Percentiles rank a stretch among this genome's conserved stretches.
These are phyloP conservation scores for Beauveria sp. DNA, from an alignment of 2,329 filamentous ascomycete species.

Conservation along the genomic window DNA sequence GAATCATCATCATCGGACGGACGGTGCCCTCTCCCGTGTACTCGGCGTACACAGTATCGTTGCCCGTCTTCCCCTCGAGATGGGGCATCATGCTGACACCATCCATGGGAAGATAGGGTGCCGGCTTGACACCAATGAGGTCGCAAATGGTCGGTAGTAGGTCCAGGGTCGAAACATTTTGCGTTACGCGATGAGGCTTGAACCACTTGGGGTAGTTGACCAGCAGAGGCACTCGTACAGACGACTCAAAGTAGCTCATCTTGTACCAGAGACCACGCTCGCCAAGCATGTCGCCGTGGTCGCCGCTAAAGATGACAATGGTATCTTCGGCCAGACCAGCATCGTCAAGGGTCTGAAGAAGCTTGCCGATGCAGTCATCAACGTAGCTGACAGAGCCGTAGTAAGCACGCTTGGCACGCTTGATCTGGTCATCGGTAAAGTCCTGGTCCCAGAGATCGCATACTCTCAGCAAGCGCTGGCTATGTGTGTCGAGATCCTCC, in stretches of 20 bases:
- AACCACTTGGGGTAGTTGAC: slow-evolving; percentile 74
- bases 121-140: slow-evolving; percentile 63
- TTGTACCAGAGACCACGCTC: slow-evolving; percentile 94
- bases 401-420: slow-evolving; percentile 77
- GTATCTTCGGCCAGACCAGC: slow-evolving; percentile 78
- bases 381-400: slow-evolving; percentile 92
- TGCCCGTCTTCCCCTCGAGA: slow-evolving; percentile 54
- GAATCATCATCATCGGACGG: slow-evolving; percentile 88
- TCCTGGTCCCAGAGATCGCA: slow-evolving; percentile 80
- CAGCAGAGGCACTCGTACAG: slow-evolving; percentile 80
- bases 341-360: slow-evolving; percentile 69
- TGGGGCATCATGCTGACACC: slow-evolving; percentile 76
- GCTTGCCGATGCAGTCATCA: slow-evolving; percentile 81
- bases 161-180: slow-evolving; percentile 88
- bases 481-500: slow-evolving; percentile 79
- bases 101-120: slow-evolving; percentile 72
- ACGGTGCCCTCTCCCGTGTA: slow-evolving; percentile 92
- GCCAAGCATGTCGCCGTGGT: slow-evolving; percentile 93
- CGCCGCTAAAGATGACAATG: slow-evolving; percentile 84
- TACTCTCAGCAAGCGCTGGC: slow-evolving; percentile 76
- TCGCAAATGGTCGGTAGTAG: slow-evolving; percentile 84
- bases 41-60: slow-evolving; percentile 87
- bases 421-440: slow-evolving; percentile 79
- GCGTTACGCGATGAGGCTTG: slow-evolving; percentile 62
- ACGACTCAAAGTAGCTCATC: slow-evolving; percentile 94